A percentile compares a stretch with the other conserved stretches of the same genome.
Conservation (phyloP, 306 rosid genomes). For the Castanospermum australe region DNA sequence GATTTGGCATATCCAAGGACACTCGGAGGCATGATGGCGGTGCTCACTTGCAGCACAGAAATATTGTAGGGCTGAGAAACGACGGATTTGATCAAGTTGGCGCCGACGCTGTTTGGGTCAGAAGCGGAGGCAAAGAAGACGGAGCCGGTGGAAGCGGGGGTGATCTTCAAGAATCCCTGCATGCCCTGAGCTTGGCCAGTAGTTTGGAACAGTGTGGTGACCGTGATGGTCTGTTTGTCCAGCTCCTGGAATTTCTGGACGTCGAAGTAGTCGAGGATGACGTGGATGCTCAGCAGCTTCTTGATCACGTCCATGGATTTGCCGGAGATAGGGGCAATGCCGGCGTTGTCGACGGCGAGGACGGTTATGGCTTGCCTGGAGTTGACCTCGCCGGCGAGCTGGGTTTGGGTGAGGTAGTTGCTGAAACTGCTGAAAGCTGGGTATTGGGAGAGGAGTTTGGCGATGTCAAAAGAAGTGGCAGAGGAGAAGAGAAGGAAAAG, state of each 20-base stretch:
- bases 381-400: conserved; percentile 27
- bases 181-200: conserved; percentile 22
- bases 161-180: conserved; percentile 34
- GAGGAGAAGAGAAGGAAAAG: neutral
- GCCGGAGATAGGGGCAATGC: conserved; percentile 28
- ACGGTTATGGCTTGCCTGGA: conserved; percentile 24
- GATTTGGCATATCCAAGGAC: neutral
- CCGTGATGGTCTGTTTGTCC: neutral
- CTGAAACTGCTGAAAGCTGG: conserved; percentile 34
- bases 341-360: conserved; percentile 38
- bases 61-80: conserved; percentile 32
- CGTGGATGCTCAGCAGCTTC: conserved; percentile 39
- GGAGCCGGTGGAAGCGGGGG: neutral
- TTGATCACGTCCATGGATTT: conserved; percentile 37
- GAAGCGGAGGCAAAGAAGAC: conserved; percentile 27
- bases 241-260: conserved; percentile 3
- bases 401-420: conserved; percentile 41
- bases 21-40: conserved; percentile 18
- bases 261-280: conserved; percentile 36
- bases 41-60: conserved; percentile 42
- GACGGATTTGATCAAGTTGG: conserved; percentile 15
- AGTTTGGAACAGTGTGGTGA: conserved; percentile 33
- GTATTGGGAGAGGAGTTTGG: conserved; percentile 16
- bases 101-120: neutral
- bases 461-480: conserved; percentile 27